A percentile compares a stretch with the other conserved stretches of the same genome.
Evolutionary conservation across 306 rosid genomes (phyloP).

Genomic region (Sicyos baderoa): DNA sequence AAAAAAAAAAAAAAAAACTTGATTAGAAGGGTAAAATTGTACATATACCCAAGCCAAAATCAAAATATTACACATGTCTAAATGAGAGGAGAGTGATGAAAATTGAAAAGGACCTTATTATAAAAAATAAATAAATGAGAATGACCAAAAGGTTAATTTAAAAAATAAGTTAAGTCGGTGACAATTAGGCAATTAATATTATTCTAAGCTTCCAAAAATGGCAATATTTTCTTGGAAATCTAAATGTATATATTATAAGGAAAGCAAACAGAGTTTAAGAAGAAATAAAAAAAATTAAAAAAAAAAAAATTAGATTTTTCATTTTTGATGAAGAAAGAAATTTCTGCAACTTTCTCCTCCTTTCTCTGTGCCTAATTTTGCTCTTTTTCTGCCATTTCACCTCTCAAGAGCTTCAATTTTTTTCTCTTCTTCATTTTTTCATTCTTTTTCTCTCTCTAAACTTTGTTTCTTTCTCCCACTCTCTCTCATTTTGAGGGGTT

Average conservation of each 20-base stretch:
- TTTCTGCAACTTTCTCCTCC: conserved; percentile 31
- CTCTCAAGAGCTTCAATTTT: conserved; percentile 10
- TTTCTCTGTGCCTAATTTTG: conserved; percentile 31
- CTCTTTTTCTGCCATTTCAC: conserved; percentile 27
- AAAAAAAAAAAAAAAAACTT: too few species aligned
- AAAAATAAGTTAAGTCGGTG: background rate
- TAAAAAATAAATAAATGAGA: too few species aligned
- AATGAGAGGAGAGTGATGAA: too few species aligned
- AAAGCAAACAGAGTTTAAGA: too few species aligned
- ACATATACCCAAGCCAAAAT: background rate
- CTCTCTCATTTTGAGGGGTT: too few species aligned
- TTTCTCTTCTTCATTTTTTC: background rate
- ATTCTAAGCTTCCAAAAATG: background rate
- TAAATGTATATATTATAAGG: background rate
- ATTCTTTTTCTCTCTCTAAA: conserved; percentile 2
- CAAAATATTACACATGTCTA: too few species aligned
- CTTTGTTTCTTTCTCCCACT: background rate
- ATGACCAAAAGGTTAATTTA: too few species aligned
- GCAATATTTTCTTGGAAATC: background rate
- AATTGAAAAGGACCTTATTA: too few species aligned
- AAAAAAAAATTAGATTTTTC: background rate
- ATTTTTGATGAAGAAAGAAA: conserved; percentile 4
- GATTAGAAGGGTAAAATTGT: background rate
- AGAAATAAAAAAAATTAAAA: background rate
- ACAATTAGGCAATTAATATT: background rate